A percentile compares a stretch with the other conserved stretches of the same genome.
Conservation (phyloP, 345 rosid genomes). For the Salix udensis region DNA sequence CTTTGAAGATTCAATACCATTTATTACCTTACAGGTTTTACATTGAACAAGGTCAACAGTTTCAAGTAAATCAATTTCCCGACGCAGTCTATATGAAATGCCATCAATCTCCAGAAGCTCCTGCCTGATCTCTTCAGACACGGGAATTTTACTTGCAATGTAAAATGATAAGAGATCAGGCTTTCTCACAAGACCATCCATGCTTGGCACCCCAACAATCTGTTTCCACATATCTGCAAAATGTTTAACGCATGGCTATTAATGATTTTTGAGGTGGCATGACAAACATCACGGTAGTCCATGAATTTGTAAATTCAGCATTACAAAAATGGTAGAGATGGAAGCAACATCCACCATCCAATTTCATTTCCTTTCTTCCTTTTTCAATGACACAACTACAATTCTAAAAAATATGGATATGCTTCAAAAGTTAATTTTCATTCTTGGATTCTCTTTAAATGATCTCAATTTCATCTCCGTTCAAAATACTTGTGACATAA, state of each 20-base stretch:
- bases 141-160: constrained; percentile 91
- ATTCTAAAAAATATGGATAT: not conserved
- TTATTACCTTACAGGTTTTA: constrained; percentile 68
- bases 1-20: not conserved
- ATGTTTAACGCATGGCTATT: not conserved
- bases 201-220: constrained; percentile 63
- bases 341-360: not conserved
- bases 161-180: constrained; percentile 81
- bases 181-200: constrained; percentile 66
- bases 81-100: constrained; percentile 74
- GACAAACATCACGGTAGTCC: not conserved
- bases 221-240: constrained; percentile 92
- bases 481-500: not conserved
- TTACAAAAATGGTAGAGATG: not conserved
- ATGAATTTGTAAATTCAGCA: not conserved
- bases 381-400: not conserved
- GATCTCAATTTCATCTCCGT: not conserved
- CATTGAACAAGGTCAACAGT: constrained; percentile 70
- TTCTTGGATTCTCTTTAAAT: not conserved
- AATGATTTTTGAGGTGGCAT: not conserved
- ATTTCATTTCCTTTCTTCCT: not conserved
- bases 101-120: constrained; percentile 94
- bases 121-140: constrained; percentile 79
- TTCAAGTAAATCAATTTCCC: constrained; percentile 78
- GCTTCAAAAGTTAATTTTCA: not conserved